These are phyloP conservation scores for Debaryomyces robertsiae DNA, from an alignment of 1,139 yeast genomes.

Conservation along the genomic window DNA sequence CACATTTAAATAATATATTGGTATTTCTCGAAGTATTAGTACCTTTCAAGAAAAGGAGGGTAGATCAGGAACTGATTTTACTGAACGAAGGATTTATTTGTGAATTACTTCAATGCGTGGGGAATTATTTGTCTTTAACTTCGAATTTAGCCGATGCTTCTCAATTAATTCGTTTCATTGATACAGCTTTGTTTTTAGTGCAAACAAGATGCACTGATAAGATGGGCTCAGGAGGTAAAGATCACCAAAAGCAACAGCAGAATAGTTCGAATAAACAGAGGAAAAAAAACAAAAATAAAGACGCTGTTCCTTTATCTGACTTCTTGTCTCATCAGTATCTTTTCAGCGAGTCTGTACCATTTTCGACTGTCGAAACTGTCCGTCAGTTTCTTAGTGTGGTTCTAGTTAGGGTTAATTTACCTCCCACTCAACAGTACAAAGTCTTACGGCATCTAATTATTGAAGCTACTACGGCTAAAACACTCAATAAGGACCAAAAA, in stretches of 20 bases:
- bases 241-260: background rate
- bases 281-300: constrained; percentile 46
- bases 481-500: constrained; percentile 26
- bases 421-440: constrained; percentile 64
- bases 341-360: constrained; percentile 49
- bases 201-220: constrained; percentile 36
- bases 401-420: constrained; percentile 53
- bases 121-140: constrained; percentile 32
- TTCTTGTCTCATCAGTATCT: constrained; percentile 66
- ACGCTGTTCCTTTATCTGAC: constrained; percentile 63
- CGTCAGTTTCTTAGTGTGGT: constrained; percentile 53
- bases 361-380: constrained; percentile 37
- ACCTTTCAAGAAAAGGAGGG: constrained; percentile 47
- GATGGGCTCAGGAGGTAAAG: background rate
- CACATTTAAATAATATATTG: constrained; percentile 50
- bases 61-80: constrained; percentile 34
- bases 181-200: constrained; percentile 45
- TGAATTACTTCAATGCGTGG: constrained; percentile 32
- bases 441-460: constrained; percentile 59
- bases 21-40: constrained; percentile 56
- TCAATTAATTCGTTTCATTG: constrained; percentile 45
- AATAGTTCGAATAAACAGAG: constrained; percentile 22
- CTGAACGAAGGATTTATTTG: constrained; percentile 35
- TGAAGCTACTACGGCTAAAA: constrained; percentile 42
- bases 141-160: constrained; percentile 41